A percentile compares a stretch with the other conserved stretches of the same genome.
Evolutionary conservation across 257 asterid genomes (phyloP).

Genomic region (Jacaranda mimosifolia): DNA sequence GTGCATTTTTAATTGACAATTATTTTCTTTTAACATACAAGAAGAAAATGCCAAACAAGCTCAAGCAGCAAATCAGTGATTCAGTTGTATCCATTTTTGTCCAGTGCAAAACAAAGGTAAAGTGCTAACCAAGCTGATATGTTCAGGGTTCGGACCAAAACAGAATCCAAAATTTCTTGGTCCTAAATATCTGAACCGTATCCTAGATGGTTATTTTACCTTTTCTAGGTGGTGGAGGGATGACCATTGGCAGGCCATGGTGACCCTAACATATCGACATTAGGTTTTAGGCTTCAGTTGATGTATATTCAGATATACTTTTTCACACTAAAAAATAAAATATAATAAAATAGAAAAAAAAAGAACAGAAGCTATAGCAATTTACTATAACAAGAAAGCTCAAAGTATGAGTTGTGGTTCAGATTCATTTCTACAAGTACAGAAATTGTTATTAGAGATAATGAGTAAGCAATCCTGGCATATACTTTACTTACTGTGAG

Average conservation of each 20-base stretch:
- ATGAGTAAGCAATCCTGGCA: conserved; percentile 21
- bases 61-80: background rate
- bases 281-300: background rate
- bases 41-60: background rate
- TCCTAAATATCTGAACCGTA: background rate
- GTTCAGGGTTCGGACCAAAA: background rate
- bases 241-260: background rate
- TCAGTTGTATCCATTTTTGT: background rate
- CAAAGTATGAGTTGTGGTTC: conserved; percentile 1
- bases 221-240: background rate
- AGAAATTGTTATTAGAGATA: conserved; percentile 1
- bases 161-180: background rate
- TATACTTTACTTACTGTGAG: conserved; percentile 60
- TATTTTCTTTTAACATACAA: background rate
- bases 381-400: conserved; percentile 6
- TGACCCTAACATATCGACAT: background rate
- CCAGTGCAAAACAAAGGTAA: background rate
- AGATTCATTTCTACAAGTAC: conserved; percentile 17
- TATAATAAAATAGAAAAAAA: no score
- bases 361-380: background rate
- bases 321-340: background rate
- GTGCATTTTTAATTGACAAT: background rate
- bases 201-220: background rate
- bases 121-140: background rate
- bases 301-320: background rate